Evolutionary conservation across 306 rosid species (phyloP).

Genomic region (Fragaria iinumae): DNA sequence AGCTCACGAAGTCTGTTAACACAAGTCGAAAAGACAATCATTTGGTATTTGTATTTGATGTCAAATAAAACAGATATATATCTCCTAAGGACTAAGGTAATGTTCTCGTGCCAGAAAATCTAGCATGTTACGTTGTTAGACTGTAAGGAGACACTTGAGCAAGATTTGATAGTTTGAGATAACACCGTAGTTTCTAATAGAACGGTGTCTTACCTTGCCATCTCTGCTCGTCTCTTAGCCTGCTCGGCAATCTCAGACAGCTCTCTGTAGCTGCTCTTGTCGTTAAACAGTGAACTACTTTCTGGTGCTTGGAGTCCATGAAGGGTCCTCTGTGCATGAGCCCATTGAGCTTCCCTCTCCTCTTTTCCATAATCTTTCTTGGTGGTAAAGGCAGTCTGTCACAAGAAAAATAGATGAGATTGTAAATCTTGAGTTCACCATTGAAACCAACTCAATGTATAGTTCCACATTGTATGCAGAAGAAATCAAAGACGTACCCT

Average conservation of each 20-base stretch:
- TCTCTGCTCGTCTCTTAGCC: conserved; percentile 97
- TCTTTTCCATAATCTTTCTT: conserved; percentile 96
- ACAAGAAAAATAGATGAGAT: conserved; percentile 10
- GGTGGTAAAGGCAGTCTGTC: conserved; percentile 97
- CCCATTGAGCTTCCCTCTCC: conserved; percentile 99
- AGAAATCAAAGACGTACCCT: conserved; percentile 44
- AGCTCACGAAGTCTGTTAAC: conserved; percentile 86
- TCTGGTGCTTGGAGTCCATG: conserved; percentile 97
- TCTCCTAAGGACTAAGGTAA: not conserved
- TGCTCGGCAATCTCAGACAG: conserved; percentile 97
- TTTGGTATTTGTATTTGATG: not conserved
- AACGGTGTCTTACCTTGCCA: conserved; percentile 68
- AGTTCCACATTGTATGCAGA: conserved; percentile 1
- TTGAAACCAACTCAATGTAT: conserved; percentile 6
- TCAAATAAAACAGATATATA: not conserved
- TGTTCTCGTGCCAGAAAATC: not conserved
- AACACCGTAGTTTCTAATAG: not conserved
- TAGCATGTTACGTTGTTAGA: not conserved
- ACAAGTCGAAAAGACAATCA: not conserved
- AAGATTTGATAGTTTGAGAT: not conserved
- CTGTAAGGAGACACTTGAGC: not conserved
- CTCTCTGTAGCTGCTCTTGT: conserved; percentile 88
- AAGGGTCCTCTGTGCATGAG: conserved; percentile 93
- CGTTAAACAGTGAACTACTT: conserved; percentile 47
- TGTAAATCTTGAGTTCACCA: conserved; percentile 11